phyloP scores from a whole-genome alignment of 1,139 yeast genomes.

The Yueomyces sp. region DNA sequence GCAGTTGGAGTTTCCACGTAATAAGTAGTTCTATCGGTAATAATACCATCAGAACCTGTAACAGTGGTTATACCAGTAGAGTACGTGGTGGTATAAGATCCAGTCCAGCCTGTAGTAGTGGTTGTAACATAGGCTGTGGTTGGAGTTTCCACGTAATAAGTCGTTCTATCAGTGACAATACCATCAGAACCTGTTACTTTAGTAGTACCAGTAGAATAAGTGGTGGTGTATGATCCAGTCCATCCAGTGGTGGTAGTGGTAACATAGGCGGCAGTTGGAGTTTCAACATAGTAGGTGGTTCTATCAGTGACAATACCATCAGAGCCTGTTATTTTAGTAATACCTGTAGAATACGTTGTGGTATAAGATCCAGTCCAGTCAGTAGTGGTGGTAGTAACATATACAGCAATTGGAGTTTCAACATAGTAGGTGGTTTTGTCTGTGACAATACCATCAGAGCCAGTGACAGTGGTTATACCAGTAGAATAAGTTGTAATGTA shows the following conservation, averaged over 20 bases:
- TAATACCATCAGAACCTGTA: not conserved
- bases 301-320: conserved; percentile 6
- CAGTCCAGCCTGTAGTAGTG: too few species aligned
- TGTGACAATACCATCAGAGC: not conserved
- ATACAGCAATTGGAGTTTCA: conserved; percentile 1
- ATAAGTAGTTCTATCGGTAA: not conserved
- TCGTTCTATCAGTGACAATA: not conserved
- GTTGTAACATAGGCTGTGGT: not conserved
- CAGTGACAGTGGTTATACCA: conserved; percentile 2
- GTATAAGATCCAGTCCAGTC: conserved; percentile 8
- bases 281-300: conserved; percentile 6
- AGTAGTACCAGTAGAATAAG: conserved; percentile 8
- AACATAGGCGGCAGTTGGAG: conserved; percentile 1
- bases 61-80: not conserved
- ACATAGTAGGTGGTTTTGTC: conserved; percentile 3
- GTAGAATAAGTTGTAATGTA: conserved; percentile 3
- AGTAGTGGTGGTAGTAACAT: conserved; percentile 7
- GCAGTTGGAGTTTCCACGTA: conserved; percentile 1
- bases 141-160: not conserved
- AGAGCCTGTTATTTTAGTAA: conserved; percentile 4
- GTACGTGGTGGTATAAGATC: not conserved
- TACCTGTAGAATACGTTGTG: conserved; percentile 9
- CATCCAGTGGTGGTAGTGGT: conserved; percentile 17
- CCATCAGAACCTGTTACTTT: not conserved
- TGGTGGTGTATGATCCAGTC: conserved; percentile 17